phyloP scores from a whole-genome alignment of 2,329 filamentous ascomycete species.

The Didymella lethalis region DNA sequence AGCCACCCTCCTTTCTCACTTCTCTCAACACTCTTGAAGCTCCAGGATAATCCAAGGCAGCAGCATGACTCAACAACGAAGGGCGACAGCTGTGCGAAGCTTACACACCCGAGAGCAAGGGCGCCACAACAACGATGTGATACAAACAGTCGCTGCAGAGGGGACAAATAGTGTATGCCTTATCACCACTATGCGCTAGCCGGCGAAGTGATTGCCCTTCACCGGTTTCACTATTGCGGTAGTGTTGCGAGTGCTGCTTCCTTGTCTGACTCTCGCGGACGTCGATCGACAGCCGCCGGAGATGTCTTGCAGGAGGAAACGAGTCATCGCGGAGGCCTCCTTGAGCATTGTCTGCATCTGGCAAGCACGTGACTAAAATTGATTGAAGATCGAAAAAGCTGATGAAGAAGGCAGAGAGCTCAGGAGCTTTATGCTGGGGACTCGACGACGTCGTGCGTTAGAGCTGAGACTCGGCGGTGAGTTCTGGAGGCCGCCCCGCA shows the following conservation, averaged over 20 bases:
- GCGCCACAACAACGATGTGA: background rate
- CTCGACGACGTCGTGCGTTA: background rate
- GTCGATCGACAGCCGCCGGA: background rate
- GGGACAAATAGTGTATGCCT: background rate
- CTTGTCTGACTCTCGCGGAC: background rate
- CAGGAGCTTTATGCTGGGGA: background rate
- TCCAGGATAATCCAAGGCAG: background rate
- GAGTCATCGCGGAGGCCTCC: conserved; percentile 6
- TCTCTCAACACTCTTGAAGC: background rate
- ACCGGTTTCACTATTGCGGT: conserved; percentile 1
- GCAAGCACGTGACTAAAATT: background rate
- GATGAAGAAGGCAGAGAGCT: background rate
- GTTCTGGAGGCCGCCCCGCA: conserved; percentile 6
- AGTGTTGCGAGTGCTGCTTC: background rate
- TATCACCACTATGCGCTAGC: background rate
- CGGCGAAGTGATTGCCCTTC: background rate
- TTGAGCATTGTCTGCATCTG: background rate
- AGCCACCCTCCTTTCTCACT: background rate
- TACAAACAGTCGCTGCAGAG: background rate
- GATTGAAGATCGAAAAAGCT: too few relatives aligned
- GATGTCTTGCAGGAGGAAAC: background rate
- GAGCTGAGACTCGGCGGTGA: conserved; percentile 16
- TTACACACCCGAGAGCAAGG: background rate
- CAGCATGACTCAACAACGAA: background rate
- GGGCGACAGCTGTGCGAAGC: background rate